Evolutionary conservation across 139 green algal genomes (phyloP).

Genomic region (Haematococcus lacustris): DNA sequence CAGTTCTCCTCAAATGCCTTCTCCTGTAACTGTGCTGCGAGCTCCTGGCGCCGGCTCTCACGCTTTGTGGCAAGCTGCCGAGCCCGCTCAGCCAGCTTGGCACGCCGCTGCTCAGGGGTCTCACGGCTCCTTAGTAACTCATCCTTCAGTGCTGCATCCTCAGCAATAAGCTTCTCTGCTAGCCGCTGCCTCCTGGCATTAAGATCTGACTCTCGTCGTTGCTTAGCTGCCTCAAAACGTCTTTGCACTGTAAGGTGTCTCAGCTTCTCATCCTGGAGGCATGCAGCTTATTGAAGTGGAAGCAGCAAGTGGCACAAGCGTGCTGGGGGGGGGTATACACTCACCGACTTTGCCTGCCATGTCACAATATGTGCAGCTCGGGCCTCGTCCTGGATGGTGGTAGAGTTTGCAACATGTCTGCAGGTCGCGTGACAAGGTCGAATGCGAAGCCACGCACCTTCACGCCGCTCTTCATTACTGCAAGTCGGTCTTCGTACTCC

Average conservation of each 20-base stretch:
- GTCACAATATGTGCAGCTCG: too few relatives aligned
- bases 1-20: conserved; percentile 54
- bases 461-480: not conserved
- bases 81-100: conserved; percentile 36
- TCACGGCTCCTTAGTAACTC: conserved; percentile 47
- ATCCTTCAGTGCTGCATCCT: conserved; percentile 79
- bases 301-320: too few relatives aligned
- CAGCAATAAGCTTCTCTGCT: conserved; percentile 53
- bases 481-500: conserved; percentile 8
- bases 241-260: conserved; percentile 13
- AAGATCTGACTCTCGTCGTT: conserved; percentile 19
- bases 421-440: too few relatives aligned
- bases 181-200: conserved; percentile 31
- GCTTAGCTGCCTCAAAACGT: conserved; percentile 33
- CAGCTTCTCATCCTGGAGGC: conserved; percentile 19
- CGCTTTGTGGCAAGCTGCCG: conserved; percentile 25
- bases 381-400: too few relatives aligned
- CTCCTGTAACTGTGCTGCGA: conserved; percentile 28
- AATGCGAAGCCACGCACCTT: not conserved
- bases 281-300: too few relatives aligned
- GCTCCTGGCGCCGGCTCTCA: conserved; percentile 39
- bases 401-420: too few relatives aligned
- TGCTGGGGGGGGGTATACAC: too few relatives aligned
- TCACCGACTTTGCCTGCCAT: too few relatives aligned
- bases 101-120: conserved; percentile 45